phyloP scores from a whole-genome alignment of 2,329 filamentous ascomycete species.

The Leptographium radiaticola region DNA sequence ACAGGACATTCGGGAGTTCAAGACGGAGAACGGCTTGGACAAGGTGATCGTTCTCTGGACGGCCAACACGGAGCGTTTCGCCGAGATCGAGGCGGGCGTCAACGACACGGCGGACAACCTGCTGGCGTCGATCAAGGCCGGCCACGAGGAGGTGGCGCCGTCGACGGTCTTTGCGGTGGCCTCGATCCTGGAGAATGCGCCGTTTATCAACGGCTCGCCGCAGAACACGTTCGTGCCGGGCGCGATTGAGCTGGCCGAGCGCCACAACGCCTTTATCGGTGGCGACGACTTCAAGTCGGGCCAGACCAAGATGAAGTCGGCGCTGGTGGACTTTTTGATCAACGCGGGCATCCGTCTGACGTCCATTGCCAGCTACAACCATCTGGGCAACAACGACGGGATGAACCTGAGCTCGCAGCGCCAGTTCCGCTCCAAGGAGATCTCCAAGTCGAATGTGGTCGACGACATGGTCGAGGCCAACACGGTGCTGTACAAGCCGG shows the following conservation, averaged over 20 bases:
- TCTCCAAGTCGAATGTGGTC: slow-evolving; percentile 97
- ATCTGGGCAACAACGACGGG: slow-evolving; percentile 98
- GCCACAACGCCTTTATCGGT: slow-evolving; percentile 80
- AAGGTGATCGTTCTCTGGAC: slow-evolving; percentile 98
- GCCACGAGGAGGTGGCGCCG: slow-evolving; percentile 84
- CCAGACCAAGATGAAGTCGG: slow-evolving; percentile 99
- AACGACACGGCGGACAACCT: slow-evolving; percentile 97
- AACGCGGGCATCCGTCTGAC: slow-evolving; percentile 97
- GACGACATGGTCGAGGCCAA: slow-evolving; percentile 99
- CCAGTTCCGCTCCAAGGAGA: slow-evolving; percentile 99
- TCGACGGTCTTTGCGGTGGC: slow-evolving; percentile 95
- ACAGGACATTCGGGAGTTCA: slow-evolving; percentile 90
- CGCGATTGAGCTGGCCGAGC: slow-evolving; percentile 76
- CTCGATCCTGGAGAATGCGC: slow-evolving; percentile 74
- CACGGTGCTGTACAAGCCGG: slow-evolving; percentile 73
- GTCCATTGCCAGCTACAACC: slow-evolving; percentile 97
- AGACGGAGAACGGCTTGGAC: slow-evolving; percentile 69
- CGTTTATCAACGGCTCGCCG: slow-evolving; percentile 98
- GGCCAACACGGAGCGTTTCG: slow-evolving; percentile 95
- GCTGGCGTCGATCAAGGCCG: slow-evolving; percentile 70
- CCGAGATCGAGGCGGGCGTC: slow-evolving; percentile 74
- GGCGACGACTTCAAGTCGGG: slow-evolving; percentile 99
- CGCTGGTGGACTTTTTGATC: slow-evolving; percentile 96
- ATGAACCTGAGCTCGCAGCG: slow-evolving; percentile 96
- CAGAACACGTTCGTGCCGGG: slow-evolving; percentile 99